Base-by-base conservation (phyloP, 208 protist genomes). In the Acanthamoeba triangularis region DNA sequence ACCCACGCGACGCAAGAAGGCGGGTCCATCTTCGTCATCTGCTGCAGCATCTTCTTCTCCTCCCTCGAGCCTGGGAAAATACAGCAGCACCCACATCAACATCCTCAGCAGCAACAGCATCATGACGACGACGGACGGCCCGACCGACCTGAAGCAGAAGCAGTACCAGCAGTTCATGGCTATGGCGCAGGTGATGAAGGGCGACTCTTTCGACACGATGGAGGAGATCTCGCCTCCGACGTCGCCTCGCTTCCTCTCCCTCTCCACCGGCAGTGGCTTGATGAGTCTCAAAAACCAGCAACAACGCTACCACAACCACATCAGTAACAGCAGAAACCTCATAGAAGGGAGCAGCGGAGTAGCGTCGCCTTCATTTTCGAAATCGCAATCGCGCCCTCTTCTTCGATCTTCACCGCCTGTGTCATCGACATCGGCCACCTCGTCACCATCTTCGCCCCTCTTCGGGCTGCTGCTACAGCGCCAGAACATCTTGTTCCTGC, bases 211-310 rank as follows among this genome's bases (percentile, higher is more conserved):
- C 41, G 74, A 82, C 20, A 54, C 74, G 25, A 52, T 82, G n/a
- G 74, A 82, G 8, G 65, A 72, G 16, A 72, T 82, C 44, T 82
- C 74, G n/a, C 74, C 74, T 0, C 74, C 74, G 7, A 82, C 74
- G 6, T 82, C 74, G 6, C 74, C 74, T 28, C 33, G 74, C 41
- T 82, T 82, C 74, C 74, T 82, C 37, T 54, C 74, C 74, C 7
- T 82, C 74, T 82, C 74, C 37, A 82, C 74, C 23, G 74, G 74
- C 44, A 82, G 74, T 37, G 74, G 74, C 11, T 18, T 82, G 74
- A 72, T 72, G 65, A 30, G 65, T 4, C 5, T 72, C 65, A 72
- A 72, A 37, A 72, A n/a, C 65, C 65, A 72, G 30, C 65, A 72
- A 11, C 65, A 72, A 6, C 65, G 65, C 65, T 72, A 72, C 30